phyloP scores from a whole-genome alignment of 2,329 filamentous ascomycete genomes.

The Dactylella cylindrospora region DNA sequence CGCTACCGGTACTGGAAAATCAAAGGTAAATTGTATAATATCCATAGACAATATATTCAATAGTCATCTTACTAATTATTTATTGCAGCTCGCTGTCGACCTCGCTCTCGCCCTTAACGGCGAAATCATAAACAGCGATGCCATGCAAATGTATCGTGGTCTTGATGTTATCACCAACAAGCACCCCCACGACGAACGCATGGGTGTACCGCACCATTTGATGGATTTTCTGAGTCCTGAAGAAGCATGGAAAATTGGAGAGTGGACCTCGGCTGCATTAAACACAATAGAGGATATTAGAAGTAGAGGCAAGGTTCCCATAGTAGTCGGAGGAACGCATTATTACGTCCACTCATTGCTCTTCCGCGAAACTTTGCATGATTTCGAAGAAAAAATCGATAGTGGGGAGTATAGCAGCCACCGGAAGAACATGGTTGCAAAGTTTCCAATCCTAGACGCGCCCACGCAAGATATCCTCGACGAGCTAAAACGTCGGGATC shows the following conservation, averaged over 20 bases:
- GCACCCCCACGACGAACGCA: conserved; percentile 71
- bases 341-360: conserved; percentile 91
- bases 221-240: conserved; percentile 75
- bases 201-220: conserved; percentile 82
- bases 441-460: conserved; percentile 71
- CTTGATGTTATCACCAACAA: conserved; percentile 96
- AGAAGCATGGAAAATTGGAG: conserved; percentile 78
- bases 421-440: conserved; percentile 52
- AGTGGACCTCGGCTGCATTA: conserved; percentile 54
- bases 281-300: conserved; percentile 71
- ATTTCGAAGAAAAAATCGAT: conserved; percentile 27
- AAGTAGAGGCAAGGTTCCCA: conserved; percentile 74
- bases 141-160: conserved; percentile 94
- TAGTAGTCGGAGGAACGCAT: conserved; percentile 90
- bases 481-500: conserved; percentile 77
- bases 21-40: conserved; percentile 64
- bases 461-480: conserved; percentile 71
- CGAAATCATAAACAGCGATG: conserved; percentile 95
- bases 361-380: conserved; percentile 68
- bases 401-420: conserved; percentile 51
- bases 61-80: neutral
- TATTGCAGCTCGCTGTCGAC: conserved; percentile 76
- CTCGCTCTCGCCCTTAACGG: conserved; percentile 80
- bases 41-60: neutral
- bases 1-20: conserved; percentile 91